Evolutionary conservation across 176 grass and related monocot species (phyloP), one percentile per base, ranked within the genome.

Genomic region (Calamus simplicifolius): DNA sequence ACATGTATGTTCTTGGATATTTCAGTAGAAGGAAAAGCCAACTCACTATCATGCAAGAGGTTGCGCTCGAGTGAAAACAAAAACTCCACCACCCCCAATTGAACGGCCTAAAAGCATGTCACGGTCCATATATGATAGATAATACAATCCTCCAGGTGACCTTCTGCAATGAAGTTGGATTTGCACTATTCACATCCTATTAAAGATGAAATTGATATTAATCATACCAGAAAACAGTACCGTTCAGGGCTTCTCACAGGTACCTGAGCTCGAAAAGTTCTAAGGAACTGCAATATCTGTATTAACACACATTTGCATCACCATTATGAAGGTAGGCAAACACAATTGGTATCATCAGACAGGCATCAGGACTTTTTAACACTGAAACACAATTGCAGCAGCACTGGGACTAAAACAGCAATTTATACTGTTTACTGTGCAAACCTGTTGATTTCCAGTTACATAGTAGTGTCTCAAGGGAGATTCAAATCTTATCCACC

Each of bases 71-170:
- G 87, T 97, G 73, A 97, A 97, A 69, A 97, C 68, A 71, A 91
- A 97, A 79, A 91, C 59, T 19, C 87, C 87, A 49, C 87, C 87
- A 29, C 92, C 84, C 14, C 84, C 84, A 38, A 88, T 69, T 16
- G 92, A 74, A 63, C 84, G 92, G 15, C 92, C 92, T 76, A 97
- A 69, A 56, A 97, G 84, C 92, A 97, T 91, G 74, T 91, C 73
- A 18, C 69, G 78, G 61, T 97, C 87, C 69, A 91, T 57, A 71
- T 91, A 97, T 54, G 92, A 91, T 50, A 97, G 78, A 70, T 91
- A 97, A 76, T 97, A 88, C 69, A 97, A 73, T 52, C 92, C 92
- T 76, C 87, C 92, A 53, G 80, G 87, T 56, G 92, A 91, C 64
- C 81, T 50, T 68, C 92, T 97, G 81, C 51, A 52, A 73, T 49